A percentile compares a stretch with the other conserved stretches of the same genome.
These are phyloP conservation scores for Puccinia hordei DNA, from an alignment of 1,284 basidiomycete genomes.

Conservation along the genomic window DNA sequence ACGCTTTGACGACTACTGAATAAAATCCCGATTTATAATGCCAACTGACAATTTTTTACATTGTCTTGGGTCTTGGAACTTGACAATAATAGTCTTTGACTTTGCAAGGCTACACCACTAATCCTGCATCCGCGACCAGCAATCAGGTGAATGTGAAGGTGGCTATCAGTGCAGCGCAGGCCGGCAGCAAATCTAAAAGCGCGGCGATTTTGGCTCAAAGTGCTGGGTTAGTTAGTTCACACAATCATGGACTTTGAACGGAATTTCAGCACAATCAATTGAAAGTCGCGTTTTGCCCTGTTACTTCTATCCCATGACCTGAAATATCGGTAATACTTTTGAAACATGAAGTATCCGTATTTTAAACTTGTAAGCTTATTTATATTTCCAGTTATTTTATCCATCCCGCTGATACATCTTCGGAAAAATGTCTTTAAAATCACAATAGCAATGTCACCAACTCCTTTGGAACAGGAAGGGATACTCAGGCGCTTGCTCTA, in stretches of 20 bases:
- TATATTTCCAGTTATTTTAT: neutral
- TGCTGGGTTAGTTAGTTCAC: slow-evolving; percentile 1
- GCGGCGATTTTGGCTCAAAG: slow-evolving; percentile 13
- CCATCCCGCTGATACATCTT: neutral
- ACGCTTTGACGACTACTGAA: no score
- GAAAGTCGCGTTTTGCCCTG: no score
- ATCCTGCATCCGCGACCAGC: slow-evolving; percentile 4
- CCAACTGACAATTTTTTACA: no score
- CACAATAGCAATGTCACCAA: slow-evolving; percentile 29
- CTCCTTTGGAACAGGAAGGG: slow-evolving; percentile 26
- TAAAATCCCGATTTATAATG: no score
- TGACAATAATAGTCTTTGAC: neutral
- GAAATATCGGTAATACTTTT: neutral
- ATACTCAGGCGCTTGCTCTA: slow-evolving; percentile 45
- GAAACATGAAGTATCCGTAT: neutral
- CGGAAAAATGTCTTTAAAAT: neutral
- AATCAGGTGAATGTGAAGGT: slow-evolving; percentile 41
- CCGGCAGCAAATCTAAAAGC: slow-evolving; percentile 33
- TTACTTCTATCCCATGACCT: neutral
- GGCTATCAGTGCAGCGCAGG: slow-evolving; percentile 19
- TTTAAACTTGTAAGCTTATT: slow-evolving; percentile 19
- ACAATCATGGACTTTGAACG: neutral
- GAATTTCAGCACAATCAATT: neutral
- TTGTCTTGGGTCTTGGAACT: neutral
- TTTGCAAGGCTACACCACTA: slow-evolving; percentile 26